Evolutionary conservation across 2,329 filamentous ascomycete species (phyloP), one percentile per base, ranked within the genome.

Genomic region (Pseudopyricularia cyperi): DNA sequence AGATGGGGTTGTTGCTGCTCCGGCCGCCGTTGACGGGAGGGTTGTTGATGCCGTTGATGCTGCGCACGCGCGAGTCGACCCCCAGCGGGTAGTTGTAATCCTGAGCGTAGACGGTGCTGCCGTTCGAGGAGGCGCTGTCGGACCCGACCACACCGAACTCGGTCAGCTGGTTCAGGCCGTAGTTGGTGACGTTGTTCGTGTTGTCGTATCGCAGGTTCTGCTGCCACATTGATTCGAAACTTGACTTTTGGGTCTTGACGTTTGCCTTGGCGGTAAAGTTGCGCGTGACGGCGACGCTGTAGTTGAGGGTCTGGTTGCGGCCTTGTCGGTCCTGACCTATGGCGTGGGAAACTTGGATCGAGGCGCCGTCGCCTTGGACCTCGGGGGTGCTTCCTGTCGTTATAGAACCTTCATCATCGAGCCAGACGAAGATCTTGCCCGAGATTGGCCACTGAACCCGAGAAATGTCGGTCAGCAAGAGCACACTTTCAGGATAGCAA

Each of bases 381-480:
- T 52, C 44, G 3, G 57, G 58, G 7, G 52, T 7, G 19, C 26
- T 48, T 30, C 57, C 77, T 1, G 73, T 80, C 0, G 80, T 82
- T 51, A 79, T 62, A 17, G 71, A 73, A 8, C 63, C 67, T 7
- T 63, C 61, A 54, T 67, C 62, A 58, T 83, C 80, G 0, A 83
- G 71, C 80, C 86, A 93, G n/a, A 89, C 58, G 62, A 93, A 91
- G 11, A 91, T 71, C 64, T 90, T 93, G 37, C 85, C 87, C 0
- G 83, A 85, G 3, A 93, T 75, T 15, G 85, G 75, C 88, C 87
- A 93, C 49, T 51, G 14, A 12, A 35, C n/a, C 19, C 9, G 26
- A 19, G 9, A 4, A 3, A 3, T 24, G 44, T 32, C 24, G 26
- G 44, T 19, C 19, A 47, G 11, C 24, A 28, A 14, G 22, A 46